Base-by-base conservation (phyloP, 1,139 yeast species). In the Saccharomyces hybrid region DNA sequence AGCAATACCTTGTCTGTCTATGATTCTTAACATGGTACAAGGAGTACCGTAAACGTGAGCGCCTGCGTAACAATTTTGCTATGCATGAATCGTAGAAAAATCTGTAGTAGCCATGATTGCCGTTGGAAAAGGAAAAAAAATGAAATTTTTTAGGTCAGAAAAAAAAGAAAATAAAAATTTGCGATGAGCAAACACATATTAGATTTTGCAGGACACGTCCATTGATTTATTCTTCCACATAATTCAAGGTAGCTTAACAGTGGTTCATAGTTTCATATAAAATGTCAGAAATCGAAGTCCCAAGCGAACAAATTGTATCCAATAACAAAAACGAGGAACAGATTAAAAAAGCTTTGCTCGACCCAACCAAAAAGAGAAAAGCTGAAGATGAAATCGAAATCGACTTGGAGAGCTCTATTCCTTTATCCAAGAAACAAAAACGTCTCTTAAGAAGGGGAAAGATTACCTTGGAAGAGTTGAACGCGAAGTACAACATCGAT, bases 341-440 rank as follows among this genome's bases (percentile, higher is more conserved):
- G 55, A 51, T 64, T 54, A 58, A 64, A 57, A 60, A 65, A 50
- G 71, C 69, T 44, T 57, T 69, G 27, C 44, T 48, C 26, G 72
- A 69, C 50, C 67, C 70, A 38, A 69, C 71, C 4, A 69, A 68
- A 58, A 70, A 71, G 61, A 71, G 76, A 66, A 64, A 68, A 47
- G 68, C 70, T n/a, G 70, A 66, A 48, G 72, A 67, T 59, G 96
- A 89, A 68, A 78, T 93, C 49, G 95, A 86, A 65, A 88, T 93
- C 60, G 93, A 90, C 66, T 75, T 93, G 55, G 75, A 78, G 29
- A 87, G 83, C 49, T 84, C 89, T 3, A 81, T 86, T 6, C 98
- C 99, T 0, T 75, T 91, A 53, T 90, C 97, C 16, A 90, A 88
- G 72, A 93, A 93, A 68, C 97, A 93, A 72, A 85, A 86, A 65